Base-by-base conservation (phyloP, 2,329 filamentous ascomycete genomes). In the Fusarium concolor region DNA sequence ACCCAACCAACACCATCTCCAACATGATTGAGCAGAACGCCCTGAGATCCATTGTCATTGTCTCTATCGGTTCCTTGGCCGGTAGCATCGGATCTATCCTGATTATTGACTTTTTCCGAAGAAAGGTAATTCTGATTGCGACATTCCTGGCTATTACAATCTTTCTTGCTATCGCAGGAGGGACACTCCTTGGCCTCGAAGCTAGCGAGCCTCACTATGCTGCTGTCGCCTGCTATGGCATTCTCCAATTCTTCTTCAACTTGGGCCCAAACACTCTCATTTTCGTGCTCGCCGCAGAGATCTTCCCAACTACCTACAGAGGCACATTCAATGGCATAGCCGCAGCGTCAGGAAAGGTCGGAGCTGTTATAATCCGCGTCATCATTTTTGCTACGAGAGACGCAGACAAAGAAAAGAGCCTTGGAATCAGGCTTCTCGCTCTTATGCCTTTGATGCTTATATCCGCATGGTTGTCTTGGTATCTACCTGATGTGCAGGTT, bases 221-320 rank as follows among this genome's bases (percentile, higher is more conserved):
- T 6, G 45, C 54, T 15, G 41, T 56, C 8, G 17, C 37, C 4
- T 56, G 54, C 17, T 56, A 56, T 10, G 54, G 44, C 1, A 56
- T 56, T n/a, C 44, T 51, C 6, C 54, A 56, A 12, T 51, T 56
- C 37, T n/a, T 56, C 17, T 56, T 56, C 35, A 56, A 56, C 28
- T 17, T 56, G 10, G 53, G 53, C 2, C 53, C 53, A 8, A 56
- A 56, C 53, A 56, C 53, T 1, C 43, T 56, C 15, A 56, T 56
- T 11, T 56, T 56, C 11, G 43, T 56, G 2, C 53, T 56, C 11
- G 53, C 53, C 0, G 53, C 53, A 3, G 53, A 57, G 33, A 53
- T 52, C 11, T 57, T 57, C 24, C 45, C 55, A 10, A 52, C 46
- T 3, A 52, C 46, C 8, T 52, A 52, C 5, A 20, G 53, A 49